Conservation (phyloP, 306 rosid genomes). For the Glycyrrhiza uralensis region DNA sequence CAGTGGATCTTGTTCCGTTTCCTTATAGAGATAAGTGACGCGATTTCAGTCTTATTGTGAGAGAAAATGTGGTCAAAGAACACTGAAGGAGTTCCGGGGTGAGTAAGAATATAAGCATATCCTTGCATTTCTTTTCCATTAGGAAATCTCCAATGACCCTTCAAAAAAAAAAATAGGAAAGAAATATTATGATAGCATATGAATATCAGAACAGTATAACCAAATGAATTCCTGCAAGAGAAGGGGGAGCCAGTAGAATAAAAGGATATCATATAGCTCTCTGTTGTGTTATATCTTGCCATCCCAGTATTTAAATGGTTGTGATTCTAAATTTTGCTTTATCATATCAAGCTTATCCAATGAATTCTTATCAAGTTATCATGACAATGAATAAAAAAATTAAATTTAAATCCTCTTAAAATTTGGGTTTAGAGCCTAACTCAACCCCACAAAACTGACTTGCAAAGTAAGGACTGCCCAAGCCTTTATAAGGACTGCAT, state of each 20-base stretch:
- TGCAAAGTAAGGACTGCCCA: too few relatives aligned
- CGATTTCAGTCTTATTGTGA: conserved; percentile 58
- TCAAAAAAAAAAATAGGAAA: conserved; percentile 32
- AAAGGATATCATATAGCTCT: neutral
- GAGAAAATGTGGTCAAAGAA: conserved; percentile 89
- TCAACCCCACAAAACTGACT: too few relatives aligned
- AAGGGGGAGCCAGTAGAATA: neutral
- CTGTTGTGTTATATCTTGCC: neutral
- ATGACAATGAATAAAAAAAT: neutral
- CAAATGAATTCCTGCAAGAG: neutral
- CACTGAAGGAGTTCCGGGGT: conserved; percentile 95
- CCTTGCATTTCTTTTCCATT: conserved; percentile 90
- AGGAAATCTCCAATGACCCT: conserved; percentile 99
- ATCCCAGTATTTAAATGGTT: neutral
- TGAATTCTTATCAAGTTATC: neutral
- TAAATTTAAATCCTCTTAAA: too few relatives aligned
- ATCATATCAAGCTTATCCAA: neutral
- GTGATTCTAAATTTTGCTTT: neutral
- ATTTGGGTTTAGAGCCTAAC: too few relatives aligned
- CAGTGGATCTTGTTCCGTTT: conserved; percentile 64
- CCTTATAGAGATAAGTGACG: conserved; percentile 56
- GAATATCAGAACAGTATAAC: neutral
- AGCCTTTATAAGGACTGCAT: too few relatives aligned
- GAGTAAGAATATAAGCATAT: conserved; percentile 94
- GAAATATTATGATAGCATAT: neutral